Conservation (phyloP, 2,329 filamentous ascomycete genomes). For the Apiospora phragmitis region DNA sequence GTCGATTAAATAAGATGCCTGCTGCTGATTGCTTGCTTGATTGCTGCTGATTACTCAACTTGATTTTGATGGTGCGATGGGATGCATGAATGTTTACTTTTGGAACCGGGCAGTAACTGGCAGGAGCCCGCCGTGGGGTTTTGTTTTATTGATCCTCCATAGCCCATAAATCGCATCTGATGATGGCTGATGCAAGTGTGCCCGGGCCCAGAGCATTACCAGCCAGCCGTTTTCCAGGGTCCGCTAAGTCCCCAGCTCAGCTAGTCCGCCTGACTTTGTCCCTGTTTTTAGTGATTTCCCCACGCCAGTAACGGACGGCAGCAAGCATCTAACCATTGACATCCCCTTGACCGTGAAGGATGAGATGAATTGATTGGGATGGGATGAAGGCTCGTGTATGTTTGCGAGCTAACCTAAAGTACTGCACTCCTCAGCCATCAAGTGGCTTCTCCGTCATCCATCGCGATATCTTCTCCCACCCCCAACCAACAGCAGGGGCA, state of each 20-base stretch:
- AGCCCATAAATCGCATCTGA: background rate
- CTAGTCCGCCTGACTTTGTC: conserved; percentile 1
- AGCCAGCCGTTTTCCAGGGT: background rate
- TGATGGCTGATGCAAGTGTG: background rate
- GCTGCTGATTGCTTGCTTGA: background rate
- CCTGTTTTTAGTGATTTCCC: background rate
- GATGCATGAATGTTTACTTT: conserved; percentile 4
- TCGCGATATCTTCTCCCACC: background rate
- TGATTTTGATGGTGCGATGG: background rate
- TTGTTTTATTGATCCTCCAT: background rate
- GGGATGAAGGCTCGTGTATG: background rate
- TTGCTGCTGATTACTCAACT: background rate
- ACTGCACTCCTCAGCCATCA: background rate
- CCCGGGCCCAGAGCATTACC: background rate
- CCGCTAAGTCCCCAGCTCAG: background rate
- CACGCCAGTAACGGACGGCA: background rate
- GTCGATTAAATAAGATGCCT: background rate
- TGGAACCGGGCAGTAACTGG: background rate
- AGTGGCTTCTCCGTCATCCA: background rate
- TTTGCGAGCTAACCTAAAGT: background rate
- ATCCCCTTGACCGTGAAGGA: background rate
- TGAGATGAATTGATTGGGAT: background rate
- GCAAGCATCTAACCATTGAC: background rate
- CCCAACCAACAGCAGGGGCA: background rate
- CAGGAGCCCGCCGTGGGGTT: conserved; percentile 1